These are phyloP conservation scores for Phoenix dactylifera DNA, from an alignment of 176 grass and related monocot genomes.

Conservation along the genomic window DNA sequence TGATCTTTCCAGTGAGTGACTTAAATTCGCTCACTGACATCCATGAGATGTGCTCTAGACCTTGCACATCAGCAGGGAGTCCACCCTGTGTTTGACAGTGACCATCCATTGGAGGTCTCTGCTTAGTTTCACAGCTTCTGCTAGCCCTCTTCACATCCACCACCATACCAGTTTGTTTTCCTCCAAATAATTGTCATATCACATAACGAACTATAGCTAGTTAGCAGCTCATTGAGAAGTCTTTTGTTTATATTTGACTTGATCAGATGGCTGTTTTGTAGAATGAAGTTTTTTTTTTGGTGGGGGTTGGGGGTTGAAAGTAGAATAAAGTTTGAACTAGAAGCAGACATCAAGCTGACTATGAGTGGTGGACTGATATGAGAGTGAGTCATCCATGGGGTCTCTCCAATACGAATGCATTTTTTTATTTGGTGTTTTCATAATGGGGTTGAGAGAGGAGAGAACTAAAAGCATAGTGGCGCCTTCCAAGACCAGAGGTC, in stretches of 20 bases:
- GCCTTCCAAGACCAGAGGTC: slow-evolving; percentile 6
- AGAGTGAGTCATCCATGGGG: slow-evolving; percentile 1
- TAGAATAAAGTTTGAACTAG: not conserved
- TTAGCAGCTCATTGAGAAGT: not conserved
- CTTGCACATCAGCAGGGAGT: not conserved
- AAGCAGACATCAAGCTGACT: not conserved
- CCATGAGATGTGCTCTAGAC: not conserved
- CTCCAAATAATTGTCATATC: too few relatives aligned
- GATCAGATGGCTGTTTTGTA: slow-evolving; percentile 20
- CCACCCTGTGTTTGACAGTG: slow-evolving; percentile 28
- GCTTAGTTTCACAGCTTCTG: slow-evolving; percentile 9
- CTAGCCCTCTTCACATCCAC: not conserved
- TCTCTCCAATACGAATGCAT: slow-evolving; percentile 2
- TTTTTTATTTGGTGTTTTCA: not conserved
- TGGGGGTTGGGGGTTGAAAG: not conserved
- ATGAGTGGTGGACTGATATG: not conserved
- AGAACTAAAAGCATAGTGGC: not conserved
- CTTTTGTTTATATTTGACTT: slow-evolving; percentile 5
- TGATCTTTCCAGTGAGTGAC: not conserved
- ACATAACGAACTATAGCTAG: too few relatives aligned
- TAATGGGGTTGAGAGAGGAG: slow-evolving; percentile 4
- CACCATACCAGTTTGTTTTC: too few relatives aligned
- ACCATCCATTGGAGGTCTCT: slow-evolving; percentile 15
- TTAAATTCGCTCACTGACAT: slow-evolving; percentile 17
- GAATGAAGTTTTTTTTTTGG: not conserved